Evolutionary conservation across 164 flowering plant species (phyloP).

Genomic region (Piper longum): DNA sequence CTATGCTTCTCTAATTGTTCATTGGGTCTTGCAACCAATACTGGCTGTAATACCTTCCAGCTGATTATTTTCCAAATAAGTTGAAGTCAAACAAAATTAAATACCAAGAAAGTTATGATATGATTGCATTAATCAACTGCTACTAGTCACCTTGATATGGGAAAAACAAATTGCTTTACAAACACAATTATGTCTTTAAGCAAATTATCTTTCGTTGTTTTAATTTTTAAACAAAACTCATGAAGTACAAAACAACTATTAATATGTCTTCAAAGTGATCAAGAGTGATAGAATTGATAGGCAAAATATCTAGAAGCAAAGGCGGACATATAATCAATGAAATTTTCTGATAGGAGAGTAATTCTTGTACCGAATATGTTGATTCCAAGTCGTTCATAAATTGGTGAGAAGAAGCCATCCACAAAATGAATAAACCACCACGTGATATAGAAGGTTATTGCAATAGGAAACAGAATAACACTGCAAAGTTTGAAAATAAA

Average conservation of each 20-base stretch:
- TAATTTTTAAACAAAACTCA: too few relatives aligned
- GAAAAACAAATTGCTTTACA: background rate
- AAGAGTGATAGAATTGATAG: background rate
- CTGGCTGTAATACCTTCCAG: too few relatives aligned
- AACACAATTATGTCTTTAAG: too few relatives aligned
- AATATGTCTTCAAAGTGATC: background rate
- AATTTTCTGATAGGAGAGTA: background rate
- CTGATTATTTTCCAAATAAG: too few relatives aligned
- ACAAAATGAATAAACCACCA: constrained; percentile 86
- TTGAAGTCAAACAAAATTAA: too few relatives aligned
- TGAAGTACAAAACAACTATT: too few relatives aligned
- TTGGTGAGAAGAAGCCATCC: constrained; percentile 73
- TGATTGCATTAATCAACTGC: background rate
- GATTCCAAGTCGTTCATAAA: constrained; percentile 72
- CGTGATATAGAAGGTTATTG: constrained; percentile 65
- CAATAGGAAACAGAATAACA: constrained; percentile 68
- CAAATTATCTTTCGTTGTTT: too few relatives aligned
- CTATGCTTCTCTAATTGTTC: too few relatives aligned
- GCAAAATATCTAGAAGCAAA: background rate
- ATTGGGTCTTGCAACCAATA: too few relatives aligned
- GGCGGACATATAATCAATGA: background rate
- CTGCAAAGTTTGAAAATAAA: constrained; percentile 25
- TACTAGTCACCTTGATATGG: background rate
- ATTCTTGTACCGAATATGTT: constrained; percentile 46
- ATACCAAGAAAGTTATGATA: background rate